Evolutionary conservation across 495 filamentous ascomycete genomes (phyloP).

Genomic region (Xylaria bambusicola): DNA sequence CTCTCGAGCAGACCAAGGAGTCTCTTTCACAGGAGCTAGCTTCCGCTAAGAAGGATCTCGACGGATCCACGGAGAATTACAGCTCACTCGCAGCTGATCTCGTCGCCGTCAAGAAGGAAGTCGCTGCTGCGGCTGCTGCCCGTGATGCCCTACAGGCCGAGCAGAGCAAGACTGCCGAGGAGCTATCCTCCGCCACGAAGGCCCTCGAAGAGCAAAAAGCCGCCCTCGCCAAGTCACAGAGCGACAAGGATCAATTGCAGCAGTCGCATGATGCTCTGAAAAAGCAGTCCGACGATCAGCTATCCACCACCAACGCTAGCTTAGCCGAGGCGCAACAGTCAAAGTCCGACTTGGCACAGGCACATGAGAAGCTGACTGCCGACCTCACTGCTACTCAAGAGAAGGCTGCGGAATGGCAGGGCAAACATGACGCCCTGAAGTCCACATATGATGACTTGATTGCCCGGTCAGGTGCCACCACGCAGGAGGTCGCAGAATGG

Average conservation of each 20-base stretch:
- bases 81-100: slow-evolving; percentile 9
- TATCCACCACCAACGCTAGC: not conserved
- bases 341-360: slow-evolving; percentile 4
- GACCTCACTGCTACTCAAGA: slow-evolving; percentile 6
- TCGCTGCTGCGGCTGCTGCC: slow-evolving; percentile 2
- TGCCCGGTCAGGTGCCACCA: not conserved
- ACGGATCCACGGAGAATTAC: slow-evolving; percentile 1
- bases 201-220: slow-evolving; percentile 15
- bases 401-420: slow-evolving; percentile 5
- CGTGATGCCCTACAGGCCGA: slow-evolving; percentile 13
- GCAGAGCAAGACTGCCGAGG: slow-evolving; percentile 9
- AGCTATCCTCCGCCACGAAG: slow-evolving; percentile 16
- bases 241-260: slow-evolving; percentile 6
- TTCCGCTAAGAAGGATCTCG: slow-evolving; percentile 13
- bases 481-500: slow-evolving; percentile 13
- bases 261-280: not conserved
- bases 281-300: slow-evolving; percentile 11
- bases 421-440: slow-evolving; percentile 11
- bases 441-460: slow-evolving; percentile 7
- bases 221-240: slow-evolving; percentile 8
- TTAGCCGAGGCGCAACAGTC: slow-evolving; percentile 14
- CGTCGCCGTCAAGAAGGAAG: slow-evolving; percentile 13
- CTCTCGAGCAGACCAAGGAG: slow-evolving; percentile 10
- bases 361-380: slow-evolving; percentile 11
- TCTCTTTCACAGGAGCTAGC: slow-evolving; percentile 12